Base-by-base conservation (phyloP, 2,329 filamentous ascomycete species). In the Cercospora canescens region DNA sequence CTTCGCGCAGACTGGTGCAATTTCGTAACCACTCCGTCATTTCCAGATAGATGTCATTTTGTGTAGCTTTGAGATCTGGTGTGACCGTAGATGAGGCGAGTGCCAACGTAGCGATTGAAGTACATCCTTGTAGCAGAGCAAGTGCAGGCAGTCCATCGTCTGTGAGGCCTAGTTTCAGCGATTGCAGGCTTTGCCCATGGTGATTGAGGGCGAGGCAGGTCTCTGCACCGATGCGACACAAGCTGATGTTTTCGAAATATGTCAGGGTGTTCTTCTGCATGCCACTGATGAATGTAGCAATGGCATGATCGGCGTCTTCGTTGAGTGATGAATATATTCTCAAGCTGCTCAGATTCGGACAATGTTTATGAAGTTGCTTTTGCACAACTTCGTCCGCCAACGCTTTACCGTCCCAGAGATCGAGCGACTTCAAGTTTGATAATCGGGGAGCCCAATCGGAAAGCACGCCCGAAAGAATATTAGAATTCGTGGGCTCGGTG, bases 301-400 rank as follows among this genome's bases (percentile, higher is more conserved):
- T 59, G 12, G 66, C 39, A 41, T 67, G 67, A 66, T 91, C 89
- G 6, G 84, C 82, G n/a, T 83, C 81, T n/a, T 72, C 68, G 21
- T 73, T 71, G 7, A 66, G 60, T 7, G 83, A 86, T 48, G 76
- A 80, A 67, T 84, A 88, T 63, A 90, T 86, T 28, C 82, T 85
- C 24, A 93, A 76, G 41, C 85, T 83, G 50, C 82, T 82, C 70
- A 93, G 89, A 8, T 84, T 79, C 1, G 86, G 86, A 70, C 89
- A 92, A 70, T 85, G 80, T 26, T 82, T 75, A 26, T 82, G 80
- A 56, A 92, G 85, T 3, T 86, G 82, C 12, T 79, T 78, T 34
- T 85, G 77, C 0, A 83, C 84, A 1, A 84, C 81, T 63, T 85
- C 82, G 59, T 85, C 79, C 45, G 82, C 84, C 1, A 93, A 81